Base-by-base conservation (phyloP, 2,329 filamentous ascomycete genomes). In the Fusarium domesticum region DNA sequence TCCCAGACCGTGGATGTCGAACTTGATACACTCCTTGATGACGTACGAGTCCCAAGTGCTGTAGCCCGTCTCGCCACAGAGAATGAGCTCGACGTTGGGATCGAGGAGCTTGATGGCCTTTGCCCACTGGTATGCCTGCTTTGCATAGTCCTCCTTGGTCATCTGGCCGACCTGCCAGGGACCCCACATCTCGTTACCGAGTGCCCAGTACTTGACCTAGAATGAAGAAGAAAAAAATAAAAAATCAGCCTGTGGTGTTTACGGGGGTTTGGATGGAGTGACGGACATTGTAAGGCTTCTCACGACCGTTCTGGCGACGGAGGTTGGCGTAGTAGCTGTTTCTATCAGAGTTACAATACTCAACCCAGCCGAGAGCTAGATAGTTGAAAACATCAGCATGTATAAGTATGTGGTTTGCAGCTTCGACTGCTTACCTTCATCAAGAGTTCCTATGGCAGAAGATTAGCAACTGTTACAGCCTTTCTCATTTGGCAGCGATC, bases 301-400 rank as follows among this genome's bases (percentile, higher is more conserved):
- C 75, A 23, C 80, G 83, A 10, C 88, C 88, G 66, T 93, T 85
- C 57, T 84, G 76, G 11, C 88, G 78, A 23, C 89, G 81, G 38
- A 91, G 73, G 62, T 92, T 91, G 50, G 88, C 88, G 64, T 89
- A 93, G 72, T 92, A 78, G 8, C 85, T 91, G 66, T 91, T 78
- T 43, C 76, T 74, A n/a, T 77, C 80, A 3, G 82, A 83, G 69
- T 93, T 93, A 73, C 89, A 93, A 71, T 93, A 93, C 63, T 93
- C 88, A 16, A 93, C 73, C 88, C 88, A 93, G 10, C 76, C 86
- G 23, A 92, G 74, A 2, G 73, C 77, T 66, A 33, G 3, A 17
- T 10, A 14, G 5, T 4, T 0, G 0, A 16, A 23, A 28, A 47
- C 72, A 66, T 16, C 17, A 37, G 31, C 8, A 35, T 32, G 2